Evolutionary conservation across 495 filamentous ascomycete species (phyloP), one percentile per base, ranked within the genome.

Genomic region (Lentithecium fluviatile): DNA sequence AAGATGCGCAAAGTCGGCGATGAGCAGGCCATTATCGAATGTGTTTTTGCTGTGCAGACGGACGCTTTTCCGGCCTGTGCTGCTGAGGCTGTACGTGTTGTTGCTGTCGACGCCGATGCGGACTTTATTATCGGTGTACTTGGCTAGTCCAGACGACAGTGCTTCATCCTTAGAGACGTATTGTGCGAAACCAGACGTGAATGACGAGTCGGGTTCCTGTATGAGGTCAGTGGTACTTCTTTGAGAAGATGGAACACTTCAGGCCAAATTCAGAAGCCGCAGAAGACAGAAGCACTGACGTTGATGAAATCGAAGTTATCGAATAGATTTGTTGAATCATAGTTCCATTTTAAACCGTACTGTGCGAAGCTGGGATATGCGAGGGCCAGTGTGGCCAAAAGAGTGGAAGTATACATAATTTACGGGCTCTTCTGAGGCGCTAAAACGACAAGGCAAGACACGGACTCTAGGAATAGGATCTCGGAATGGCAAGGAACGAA

Each of bases 1-100:
- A 56, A 73, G 60, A 49, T 74, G 71, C 7, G 45, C 61, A 26
- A 74, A 43, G 36, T 74, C 72, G 19, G 58, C 49, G 40, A 74
- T 65, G 58, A 74, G 61, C n/a, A 74, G 48, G 17, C 71, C 71
- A 45, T 67, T 65, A 10, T 57, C 64, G 50, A 64, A 73, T 10
- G 51, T 59, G 10, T 69, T 34, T 8, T 56, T 55, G 55, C 62
- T 68, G 38, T 66, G 54, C 20, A 73, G 21, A 12, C 72, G 58
- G 19, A 74, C 43, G 37, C 66, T 70, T 19, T 50, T 52, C 15
- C 72, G 67, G 24, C 71, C 71, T 12, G 46, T 43, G 15, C 17
- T 23, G 20, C 52, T 58, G 24, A 54, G 52, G 2, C 64, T 48
- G 38, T 62, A 56, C 10, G 69, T 50, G n/a, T 64, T 60, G 7